phyloP scores from a whole-genome alignment of 192 early-diverging fungal species.

The Diversispora eburnea region DNA sequence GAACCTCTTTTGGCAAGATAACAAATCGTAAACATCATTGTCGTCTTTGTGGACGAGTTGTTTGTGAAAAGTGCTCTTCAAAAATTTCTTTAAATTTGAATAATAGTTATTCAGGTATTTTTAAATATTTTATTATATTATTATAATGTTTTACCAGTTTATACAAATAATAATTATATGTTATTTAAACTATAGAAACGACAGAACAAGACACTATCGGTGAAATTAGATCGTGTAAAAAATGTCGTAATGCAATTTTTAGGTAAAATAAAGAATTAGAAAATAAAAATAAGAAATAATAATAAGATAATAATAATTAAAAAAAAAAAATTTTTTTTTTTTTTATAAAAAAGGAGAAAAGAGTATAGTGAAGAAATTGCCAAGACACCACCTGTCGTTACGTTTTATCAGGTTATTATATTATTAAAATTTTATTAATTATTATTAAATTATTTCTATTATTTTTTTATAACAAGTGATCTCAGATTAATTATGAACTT shows the following conservation, averaged over 20 bases:
- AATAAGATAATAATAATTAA: too few relatives aligned
- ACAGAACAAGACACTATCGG: conserved; percentile 48
- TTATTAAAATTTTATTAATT: neutral
- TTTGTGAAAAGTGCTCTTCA: conserved; percentile 59
- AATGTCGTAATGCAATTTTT: conserved; percentile 56
- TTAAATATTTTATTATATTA: neutral
- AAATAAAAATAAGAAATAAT: neutral
- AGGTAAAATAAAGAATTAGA: conserved; percentile 36
- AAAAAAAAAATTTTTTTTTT: neutral
- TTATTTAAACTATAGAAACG: conserved; percentile 29
- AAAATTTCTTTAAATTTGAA: conserved; percentile 40
- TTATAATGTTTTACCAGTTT: neutral
- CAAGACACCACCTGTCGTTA: conserved; percentile 33
- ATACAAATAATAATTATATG: neutral
- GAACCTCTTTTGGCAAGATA: conserved; percentile 47
- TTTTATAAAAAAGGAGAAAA: conserved; percentile 35
- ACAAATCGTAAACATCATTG: conserved; percentile 69
- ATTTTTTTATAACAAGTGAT: neutral
- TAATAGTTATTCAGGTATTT: conserved; percentile 41
- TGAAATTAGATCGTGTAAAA: conserved; percentile 53
- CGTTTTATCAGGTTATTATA: conserved; percentile 38
- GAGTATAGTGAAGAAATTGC: conserved; percentile 38
- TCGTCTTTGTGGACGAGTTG: conserved; percentile 63
- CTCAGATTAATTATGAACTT: too few relatives aligned
- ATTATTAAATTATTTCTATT: neutral